A percentile compares a stretch with the other conserved stretches of the same genome.
Conservation (phyloP, 768 basidiomycete genomes). For the Pleurotus tuber-regium region DNA sequence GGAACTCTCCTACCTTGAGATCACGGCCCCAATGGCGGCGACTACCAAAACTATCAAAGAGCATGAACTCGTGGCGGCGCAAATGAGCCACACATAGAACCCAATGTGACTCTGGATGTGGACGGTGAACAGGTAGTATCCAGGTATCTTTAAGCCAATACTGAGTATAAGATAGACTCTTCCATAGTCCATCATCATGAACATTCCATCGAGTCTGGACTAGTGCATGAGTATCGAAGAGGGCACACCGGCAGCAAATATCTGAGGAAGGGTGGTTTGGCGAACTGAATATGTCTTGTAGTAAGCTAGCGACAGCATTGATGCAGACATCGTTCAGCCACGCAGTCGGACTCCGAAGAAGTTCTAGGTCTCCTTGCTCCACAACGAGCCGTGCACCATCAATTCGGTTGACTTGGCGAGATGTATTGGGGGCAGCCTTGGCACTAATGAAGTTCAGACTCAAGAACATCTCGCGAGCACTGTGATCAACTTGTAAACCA, state of each 20-base stretch:
- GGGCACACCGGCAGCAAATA: neutral
- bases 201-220: constrained; percentile 13
- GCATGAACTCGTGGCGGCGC: constrained; percentile 11
- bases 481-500: no score
- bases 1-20: neutral
- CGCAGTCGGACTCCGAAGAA: neutral
- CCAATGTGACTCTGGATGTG: constrained; percentile 24
- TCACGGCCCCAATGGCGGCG: neutral
- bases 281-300: constrained; percentile 11
- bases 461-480: no score
- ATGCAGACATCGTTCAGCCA: constrained; percentile 25
- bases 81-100: constrained; percentile 25
- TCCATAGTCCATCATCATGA: constrained; percentile 21
- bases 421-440: no score
- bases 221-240: constrained; percentile 22
- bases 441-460: no score
- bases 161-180: neutral
- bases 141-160: constrained; percentile 32
- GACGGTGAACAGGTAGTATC: constrained; percentile 36
- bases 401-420: no score
- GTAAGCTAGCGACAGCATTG: constrained; percentile 20
- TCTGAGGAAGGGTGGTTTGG: neutral
- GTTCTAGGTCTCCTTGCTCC: no score
- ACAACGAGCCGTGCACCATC: no score
- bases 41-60: constrained; percentile 10